Conservation (phyloP, 495 filamentous ascomycete species). For the Letharia lupina region DNA sequence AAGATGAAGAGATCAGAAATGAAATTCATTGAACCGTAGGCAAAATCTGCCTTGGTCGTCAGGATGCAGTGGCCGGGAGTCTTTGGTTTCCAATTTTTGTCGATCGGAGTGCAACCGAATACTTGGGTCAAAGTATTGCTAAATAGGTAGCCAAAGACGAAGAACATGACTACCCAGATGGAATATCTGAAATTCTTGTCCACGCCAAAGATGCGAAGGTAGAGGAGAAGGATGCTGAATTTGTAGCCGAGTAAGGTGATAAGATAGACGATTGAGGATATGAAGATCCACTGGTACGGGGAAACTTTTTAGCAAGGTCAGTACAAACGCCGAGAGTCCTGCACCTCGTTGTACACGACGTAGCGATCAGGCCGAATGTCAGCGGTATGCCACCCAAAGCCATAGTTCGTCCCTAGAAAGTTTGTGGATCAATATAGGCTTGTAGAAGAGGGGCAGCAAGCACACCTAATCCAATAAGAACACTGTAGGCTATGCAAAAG, state of each 20-base stretch:
- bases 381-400: constrained; percentile 9
- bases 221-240: constrained; percentile 32
- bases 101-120: constrained; percentile 34
- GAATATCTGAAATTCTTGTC: constrained; percentile 32
- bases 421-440: not conserved
- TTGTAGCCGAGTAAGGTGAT: constrained; percentile 36
- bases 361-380: not conserved
- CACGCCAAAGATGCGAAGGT: constrained; percentile 34
- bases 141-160: constrained; percentile 36
- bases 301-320: not conserved
- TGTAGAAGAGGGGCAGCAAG: not conserved
- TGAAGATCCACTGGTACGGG: constrained; percentile 31
- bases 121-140: constrained; percentile 35
- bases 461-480: constrained; percentile 23
- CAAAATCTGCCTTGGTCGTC: constrained; percentile 27
- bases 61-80: constrained; percentile 33
- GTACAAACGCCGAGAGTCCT: not conserved
- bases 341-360: constrained; percentile 4
- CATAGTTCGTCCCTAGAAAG: constrained; percentile 2
- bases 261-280: constrained; percentile 34
- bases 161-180: constrained; percentile 35
- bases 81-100: constrained; percentile 25
- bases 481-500: constrained; percentile 23
- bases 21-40: constrained; percentile 33
- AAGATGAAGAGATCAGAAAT: constrained; percentile 36